Conservation (phyloP, 164 flowering plant genomes). For the Piper longum region DNA sequence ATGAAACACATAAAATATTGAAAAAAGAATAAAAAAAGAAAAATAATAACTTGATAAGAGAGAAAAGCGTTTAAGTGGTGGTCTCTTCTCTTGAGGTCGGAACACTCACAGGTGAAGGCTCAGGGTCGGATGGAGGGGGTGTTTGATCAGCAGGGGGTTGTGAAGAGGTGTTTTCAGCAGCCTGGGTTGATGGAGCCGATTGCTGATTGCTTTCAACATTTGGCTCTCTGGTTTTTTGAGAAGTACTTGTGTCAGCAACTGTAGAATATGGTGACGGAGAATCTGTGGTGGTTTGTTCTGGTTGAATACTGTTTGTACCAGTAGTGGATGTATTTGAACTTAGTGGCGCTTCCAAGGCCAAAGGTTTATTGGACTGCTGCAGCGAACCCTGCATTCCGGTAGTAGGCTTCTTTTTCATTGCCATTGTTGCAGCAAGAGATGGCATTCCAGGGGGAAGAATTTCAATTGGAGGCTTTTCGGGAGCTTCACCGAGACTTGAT, state of each 20-base stretch:
- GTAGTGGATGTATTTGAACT: neutral
- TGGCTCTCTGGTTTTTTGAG: neutral
- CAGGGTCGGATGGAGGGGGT: neutral
- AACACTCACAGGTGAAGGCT: neutral
- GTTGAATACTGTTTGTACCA: neutral
- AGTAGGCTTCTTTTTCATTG: conserved; percentile 36
- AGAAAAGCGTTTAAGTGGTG: neutral
- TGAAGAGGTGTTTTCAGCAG: neutral
- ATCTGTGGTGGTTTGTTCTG: neutral
- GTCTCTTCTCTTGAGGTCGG: conserved; percentile 2
- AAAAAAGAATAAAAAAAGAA: too few relatives aligned
- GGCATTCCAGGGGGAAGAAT: conserved; percentile 95
- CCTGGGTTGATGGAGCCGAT: neutral
- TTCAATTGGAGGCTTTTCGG: conserved; percentile 81
- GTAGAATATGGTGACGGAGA: neutral
- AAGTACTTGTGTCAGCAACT: neutral
- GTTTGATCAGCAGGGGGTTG: neutral
- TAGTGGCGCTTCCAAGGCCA: conserved; percentile 58
- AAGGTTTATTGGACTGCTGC: conserved; percentile 48
- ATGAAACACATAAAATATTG: neutral
- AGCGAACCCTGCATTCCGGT: conserved; percentile 23
- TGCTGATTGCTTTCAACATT: neutral
- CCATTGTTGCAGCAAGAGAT: conserved; percentile 39
- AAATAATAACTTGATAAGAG: neutral
- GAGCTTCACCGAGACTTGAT: conserved; percentile 78